Evolutionary conservation across 805 yeast species (phyloP), one percentile per base, ranked within the genome.

Genomic region (Yarrowia divulgata): DNA sequence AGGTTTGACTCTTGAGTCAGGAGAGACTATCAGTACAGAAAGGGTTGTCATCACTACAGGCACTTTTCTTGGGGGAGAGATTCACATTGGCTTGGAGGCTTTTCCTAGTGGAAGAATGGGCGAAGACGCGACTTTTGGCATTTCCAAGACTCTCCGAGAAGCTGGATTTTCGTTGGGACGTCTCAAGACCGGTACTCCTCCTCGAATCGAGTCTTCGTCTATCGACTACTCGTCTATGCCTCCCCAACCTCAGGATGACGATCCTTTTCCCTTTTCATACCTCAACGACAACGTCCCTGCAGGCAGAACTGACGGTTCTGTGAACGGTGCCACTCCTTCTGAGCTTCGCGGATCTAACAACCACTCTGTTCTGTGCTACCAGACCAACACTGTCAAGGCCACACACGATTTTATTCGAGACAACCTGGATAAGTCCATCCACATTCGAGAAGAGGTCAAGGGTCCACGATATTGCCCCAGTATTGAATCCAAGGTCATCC

Each of bases 381-480:
- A 89, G 66, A 93, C 99, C 0, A 76, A 82, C 42, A 95, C 99
- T 0, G 93, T 92, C 0, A 85, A 86, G 0, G 86, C 83, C 48
- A 80, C 97, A 69, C 98, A 93, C 75, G 83, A 88, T 1, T 79
- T 91, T 48, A 81, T 95, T 23, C 79, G 87, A 14, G 78, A 82
- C 0, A 94, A 95, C 75, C 81, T 95, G 58, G 90, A 91, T 75
- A 85, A 90, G 74, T 88, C 97, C 5, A 86, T 95, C 8, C 99
- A 95, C 77, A 94, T 95, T 40, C 81, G 93, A 70, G 98, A 95
- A 79, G 90, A 97, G 0, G 97, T 94, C 7, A 91, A 91, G 73
- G 99, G 99, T 0, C 99, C 99, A 1, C 81, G 99, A 37, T 95
- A 95, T 77, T 95, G 99, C 78, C 99, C 99, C 0, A 94, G 98